A percentile compares a stretch with the other conserved stretches of the same genome.
Evolutionary conservation across 495 filamentous ascomycete genomes (phyloP).

Genomic region (Clohesyomyces aquaticus): DNA sequence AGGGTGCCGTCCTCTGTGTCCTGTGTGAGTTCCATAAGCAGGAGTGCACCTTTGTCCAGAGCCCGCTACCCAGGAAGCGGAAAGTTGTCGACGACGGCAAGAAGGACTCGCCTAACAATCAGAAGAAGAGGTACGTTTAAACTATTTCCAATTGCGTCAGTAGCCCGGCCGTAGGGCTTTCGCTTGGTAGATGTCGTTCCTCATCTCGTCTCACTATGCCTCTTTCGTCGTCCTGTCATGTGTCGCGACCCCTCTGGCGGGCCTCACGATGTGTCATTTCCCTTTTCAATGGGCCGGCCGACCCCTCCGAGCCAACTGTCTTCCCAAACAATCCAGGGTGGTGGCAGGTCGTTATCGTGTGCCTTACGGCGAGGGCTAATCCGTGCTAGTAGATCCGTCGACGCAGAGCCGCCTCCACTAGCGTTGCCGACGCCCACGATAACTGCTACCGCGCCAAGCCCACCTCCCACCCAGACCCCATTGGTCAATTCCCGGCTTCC

Average conservation of each 20-base stretch:
- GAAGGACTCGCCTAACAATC: constrained; percentile 36
- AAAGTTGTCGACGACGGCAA: constrained; percentile 44
- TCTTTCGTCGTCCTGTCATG: constrained; percentile 7
- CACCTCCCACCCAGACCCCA: constrained; percentile 27
- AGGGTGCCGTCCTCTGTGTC: constrained; percentile 74
- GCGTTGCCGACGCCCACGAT: constrained; percentile 42
- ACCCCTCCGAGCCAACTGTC: not conserved
- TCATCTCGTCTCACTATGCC: constrained; percentile 14
- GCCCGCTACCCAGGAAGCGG: constrained; percentile 57
- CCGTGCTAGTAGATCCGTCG: constrained; percentile 39
- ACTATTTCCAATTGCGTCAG: constrained; percentile 7
- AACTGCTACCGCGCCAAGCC: constrained; percentile 42
- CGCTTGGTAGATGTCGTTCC: constrained; percentile 17
- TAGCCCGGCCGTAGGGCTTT: constrained; percentile 9
- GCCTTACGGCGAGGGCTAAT: constrained; percentile 22
- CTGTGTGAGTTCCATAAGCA: constrained; percentile 58
- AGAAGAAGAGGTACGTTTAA: constrained; percentile 44
- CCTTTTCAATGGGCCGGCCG: not conserved
- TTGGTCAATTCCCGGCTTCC: constrained; percentile 30
- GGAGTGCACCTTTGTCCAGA: constrained; percentile 54
- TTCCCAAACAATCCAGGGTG: not conserved
- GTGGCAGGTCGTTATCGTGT: constrained; percentile 2
- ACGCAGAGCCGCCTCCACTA: constrained; percentile 43
- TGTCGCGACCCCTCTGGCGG: not conserved
- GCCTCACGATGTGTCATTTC: not conserved